Evolutionary conservation across 441 rosid genomes (phyloP).

Genomic region (Raphanus hybrid): DNA sequence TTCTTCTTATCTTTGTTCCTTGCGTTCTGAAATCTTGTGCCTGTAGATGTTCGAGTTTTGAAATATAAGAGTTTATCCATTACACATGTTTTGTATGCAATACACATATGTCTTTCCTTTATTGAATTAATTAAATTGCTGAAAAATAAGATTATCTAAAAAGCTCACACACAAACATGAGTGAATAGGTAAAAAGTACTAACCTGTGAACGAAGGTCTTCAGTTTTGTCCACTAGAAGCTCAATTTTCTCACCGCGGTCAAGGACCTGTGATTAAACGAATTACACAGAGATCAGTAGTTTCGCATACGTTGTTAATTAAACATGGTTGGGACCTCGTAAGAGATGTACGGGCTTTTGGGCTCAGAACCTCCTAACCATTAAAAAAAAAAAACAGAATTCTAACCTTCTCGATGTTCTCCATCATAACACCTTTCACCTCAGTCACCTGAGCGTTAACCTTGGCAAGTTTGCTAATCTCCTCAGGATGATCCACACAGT

Average conservation of each 20-base stretch:
- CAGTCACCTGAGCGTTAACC: conserved; percentile 72
- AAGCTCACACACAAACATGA: background rate
- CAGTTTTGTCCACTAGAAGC: conserved; percentile 72
- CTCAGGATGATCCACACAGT: conserved; percentile 72
- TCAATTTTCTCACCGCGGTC: conserved; percentile 80
- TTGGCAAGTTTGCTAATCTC: conserved; percentile 73
- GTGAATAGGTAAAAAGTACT: conserved; percentile 5
- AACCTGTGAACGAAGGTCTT: conserved; percentile 72
- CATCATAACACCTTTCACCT: conserved; percentile 79
- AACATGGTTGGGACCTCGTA: too few relatives aligned
- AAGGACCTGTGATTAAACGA: conserved; percentile 53
- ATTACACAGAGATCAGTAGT: background rate
- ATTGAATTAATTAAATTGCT: background rate
- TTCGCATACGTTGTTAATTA: background rate
- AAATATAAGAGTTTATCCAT: background rate
- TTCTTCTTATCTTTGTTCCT: conserved; percentile 63
- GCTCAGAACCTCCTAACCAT: background rate
- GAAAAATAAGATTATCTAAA: background rate
- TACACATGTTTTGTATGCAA: background rate
- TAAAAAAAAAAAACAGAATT: background rate
- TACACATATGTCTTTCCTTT: background rate
- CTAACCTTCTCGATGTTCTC: conserved; percentile 50
- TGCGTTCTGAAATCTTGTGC: conserved; percentile 72
- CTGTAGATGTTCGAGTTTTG: conserved; percentile 39
- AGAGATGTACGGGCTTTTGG: too few relatives aligned